These are phyloP conservation scores for Solanum aculeatissimum DNA, from an alignment of 305 asterid species.

Conservation along the genomic window DNA sequence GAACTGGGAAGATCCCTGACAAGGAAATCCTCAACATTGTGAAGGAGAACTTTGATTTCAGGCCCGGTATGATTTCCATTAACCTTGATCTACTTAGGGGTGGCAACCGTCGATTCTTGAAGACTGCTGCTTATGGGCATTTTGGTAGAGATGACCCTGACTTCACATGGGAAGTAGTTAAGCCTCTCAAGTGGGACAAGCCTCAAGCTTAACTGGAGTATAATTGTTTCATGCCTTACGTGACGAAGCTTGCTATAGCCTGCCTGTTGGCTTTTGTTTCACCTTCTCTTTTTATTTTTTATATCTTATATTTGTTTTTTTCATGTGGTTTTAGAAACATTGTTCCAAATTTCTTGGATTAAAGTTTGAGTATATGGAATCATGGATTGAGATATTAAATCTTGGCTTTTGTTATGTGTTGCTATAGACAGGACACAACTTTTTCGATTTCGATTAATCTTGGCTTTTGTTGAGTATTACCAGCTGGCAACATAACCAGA, in stretches of 20 bases:
- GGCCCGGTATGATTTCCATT: constrained; percentile 64
- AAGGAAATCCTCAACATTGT: constrained; percentile 43
- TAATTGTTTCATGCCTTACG: neutral
- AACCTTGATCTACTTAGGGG: constrained; percentile 51
- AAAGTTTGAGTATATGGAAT: neutral
- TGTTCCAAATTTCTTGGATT: neutral
- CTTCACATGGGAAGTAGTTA: constrained; percentile 51
- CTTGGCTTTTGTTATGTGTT: neutral
- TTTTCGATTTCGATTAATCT: too few relatives aligned
- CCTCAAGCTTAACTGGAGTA: constrained; percentile 14
- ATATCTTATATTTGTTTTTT: neutral
- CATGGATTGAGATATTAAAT: neutral
- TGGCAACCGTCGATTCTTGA: constrained; percentile 37
- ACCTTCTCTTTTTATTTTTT: neutral
- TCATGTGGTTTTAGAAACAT: neutral
- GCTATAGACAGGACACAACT: neutral
- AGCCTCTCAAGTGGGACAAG: constrained; percentile 51
- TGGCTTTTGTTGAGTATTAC: neutral
- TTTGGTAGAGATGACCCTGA: constrained; percentile 49
- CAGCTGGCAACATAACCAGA: neutral
- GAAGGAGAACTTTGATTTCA: constrained; percentile 50
- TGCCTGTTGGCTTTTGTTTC: neutral
- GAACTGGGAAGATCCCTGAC: constrained; percentile 49
- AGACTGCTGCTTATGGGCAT: constrained; percentile 60
- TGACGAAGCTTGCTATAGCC: neutral